Evolutionary conservation across 306 rosid species (phyloP), one percentile per base, ranked within the genome.

Genomic region (Cucurbita moschata): DNA sequence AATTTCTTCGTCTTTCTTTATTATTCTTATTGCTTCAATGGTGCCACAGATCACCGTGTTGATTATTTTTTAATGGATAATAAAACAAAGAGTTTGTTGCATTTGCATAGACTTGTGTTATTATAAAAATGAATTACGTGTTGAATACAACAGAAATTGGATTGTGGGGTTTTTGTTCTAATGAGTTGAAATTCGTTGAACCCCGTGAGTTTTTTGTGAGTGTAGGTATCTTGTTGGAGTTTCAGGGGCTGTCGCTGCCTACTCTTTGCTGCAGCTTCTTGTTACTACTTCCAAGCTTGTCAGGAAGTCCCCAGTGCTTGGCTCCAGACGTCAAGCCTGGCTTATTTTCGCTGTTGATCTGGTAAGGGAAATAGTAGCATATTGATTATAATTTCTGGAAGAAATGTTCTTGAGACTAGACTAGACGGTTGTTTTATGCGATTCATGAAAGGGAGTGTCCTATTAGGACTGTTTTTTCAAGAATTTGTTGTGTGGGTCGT

Each of bases 251-350:
- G 98, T 85, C 46, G 85, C 81, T 1, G 88, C 88, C 74, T 90
- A 94, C 83, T 90, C 94, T 44, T 78, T 90, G 77, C 56, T 94
- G 55, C 97, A 90, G 70, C 85, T 94, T 43, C 83, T 94, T 62
- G 68, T 90, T 67, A 90, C 86, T 70, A 56, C 79, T 5, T 83
- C 86, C 7, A 83, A 89, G 77, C 85, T 94, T 73, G 78, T 84
- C 57, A 90, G 81, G 55, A 84, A 79, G 40, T 82, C 86, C 59
- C 87, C 92, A 43, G 68, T 86, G 71, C 83, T 86, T 73, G 87
- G 86, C 83, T 87, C 96, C 12, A 86, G 92, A 82, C 82, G 84
- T 46, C 88, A 86, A 43, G 98, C 97, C 50, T 94, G 97, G 96
- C 79, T 90, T 79, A 62, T 81, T 78, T 89, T 90, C 73, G 96